Evolutionary conservation across 345 rosid species (phyloP).

Genomic region (Cardiospermum halicacabum): DNA sequence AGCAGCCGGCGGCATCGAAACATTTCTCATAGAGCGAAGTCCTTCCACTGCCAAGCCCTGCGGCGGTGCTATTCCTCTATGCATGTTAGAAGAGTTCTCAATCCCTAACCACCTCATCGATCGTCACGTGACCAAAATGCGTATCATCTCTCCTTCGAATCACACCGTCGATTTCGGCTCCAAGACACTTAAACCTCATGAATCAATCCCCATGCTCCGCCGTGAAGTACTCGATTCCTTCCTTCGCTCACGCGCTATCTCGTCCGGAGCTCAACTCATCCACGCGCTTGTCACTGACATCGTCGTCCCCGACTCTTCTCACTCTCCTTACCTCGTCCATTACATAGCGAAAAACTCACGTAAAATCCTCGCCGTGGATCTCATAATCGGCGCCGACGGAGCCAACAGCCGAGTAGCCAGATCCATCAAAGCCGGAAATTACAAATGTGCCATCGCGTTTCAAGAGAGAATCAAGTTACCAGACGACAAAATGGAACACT

Average conservation of each 20-base stretch:
- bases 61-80: conserved; percentile 74
- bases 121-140: conserved; percentile 63
- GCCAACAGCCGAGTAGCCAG: conserved; percentile 64
- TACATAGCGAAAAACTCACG: conserved; percentile 31
- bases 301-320: conserved; percentile 35
- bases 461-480: conserved; percentile 63
- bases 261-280: conserved; percentile 44
- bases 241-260: conserved; percentile 54
- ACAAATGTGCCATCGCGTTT: conserved; percentile 60
- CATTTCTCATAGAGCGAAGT: conserved; percentile 63
- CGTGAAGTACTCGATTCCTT: conserved; percentile 70
- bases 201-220: conserved; percentile 67
- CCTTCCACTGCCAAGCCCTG: conserved; percentile 59
- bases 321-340: conserved; percentile 49
- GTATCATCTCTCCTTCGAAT: conserved; percentile 67
- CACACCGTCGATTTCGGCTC: conserved; percentile 58
- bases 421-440: conserved; percentile 46
- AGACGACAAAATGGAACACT: conserved; percentile 57
- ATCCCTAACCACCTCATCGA: conserved; percentile 57
- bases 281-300: conserved; percentile 49
- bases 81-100: conserved; percentile 65
- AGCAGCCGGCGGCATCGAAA: conserved; percentile 51
- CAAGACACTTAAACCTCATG: conserved; percentile 43
- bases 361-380: conserved; percentile 42
- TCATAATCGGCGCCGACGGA: conserved; percentile 61